A percentile compares a stretch with the other conserved stretches of the same genome.
These are phyloP conservation scores for Candida sphagnicola DNA, from an alignment of 805 yeast species.

Conservation along the genomic window DNA sequence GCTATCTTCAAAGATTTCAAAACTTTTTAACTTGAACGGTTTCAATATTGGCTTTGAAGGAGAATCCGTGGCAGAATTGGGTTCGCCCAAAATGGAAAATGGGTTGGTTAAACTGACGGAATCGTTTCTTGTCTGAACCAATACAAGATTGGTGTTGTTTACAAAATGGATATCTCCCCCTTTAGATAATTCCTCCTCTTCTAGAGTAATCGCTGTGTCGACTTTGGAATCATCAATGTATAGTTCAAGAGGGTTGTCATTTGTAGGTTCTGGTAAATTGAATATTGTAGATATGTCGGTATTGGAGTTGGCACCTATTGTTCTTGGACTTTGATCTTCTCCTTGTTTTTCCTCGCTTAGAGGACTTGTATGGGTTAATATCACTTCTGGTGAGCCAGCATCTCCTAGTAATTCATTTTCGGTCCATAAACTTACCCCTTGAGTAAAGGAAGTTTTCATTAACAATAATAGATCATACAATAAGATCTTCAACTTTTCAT, in stretches of 20 bases:
- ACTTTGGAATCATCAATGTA: conserved; percentile 14
- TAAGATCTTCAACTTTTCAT: conserved; percentile 51
- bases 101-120: conserved; percentile 8
- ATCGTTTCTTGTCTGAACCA: conserved; percentile 15
- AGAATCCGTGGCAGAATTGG: conserved; percentile 1
- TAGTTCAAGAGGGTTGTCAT: conserved; percentile 15
- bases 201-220: conserved; percentile 21
- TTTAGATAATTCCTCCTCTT: conserved; percentile 25
- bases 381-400: conserved; percentile 4
- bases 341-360: not conserved
- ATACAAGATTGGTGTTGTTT: conserved; percentile 23
- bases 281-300: conserved; percentile 16
- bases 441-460: conserved; percentile 39
- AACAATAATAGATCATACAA: conserved; percentile 58
- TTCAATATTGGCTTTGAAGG: not conserved
- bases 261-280: conserved; percentile 26
- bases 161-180: conserved; percentile 31
- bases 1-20: conserved; percentile 35
- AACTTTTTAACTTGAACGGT: conserved; percentile 30
- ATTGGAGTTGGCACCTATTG: conserved; percentile 2
- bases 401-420: conserved; percentile 7
- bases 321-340: not conserved
- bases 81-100: conserved; percentile 12
- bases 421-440: conserved; percentile 9
- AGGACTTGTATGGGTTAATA: not conserved